phyloP scores from a whole-genome alignment of 805 yeast species.

The Starmerella riodocensis region DNA sequence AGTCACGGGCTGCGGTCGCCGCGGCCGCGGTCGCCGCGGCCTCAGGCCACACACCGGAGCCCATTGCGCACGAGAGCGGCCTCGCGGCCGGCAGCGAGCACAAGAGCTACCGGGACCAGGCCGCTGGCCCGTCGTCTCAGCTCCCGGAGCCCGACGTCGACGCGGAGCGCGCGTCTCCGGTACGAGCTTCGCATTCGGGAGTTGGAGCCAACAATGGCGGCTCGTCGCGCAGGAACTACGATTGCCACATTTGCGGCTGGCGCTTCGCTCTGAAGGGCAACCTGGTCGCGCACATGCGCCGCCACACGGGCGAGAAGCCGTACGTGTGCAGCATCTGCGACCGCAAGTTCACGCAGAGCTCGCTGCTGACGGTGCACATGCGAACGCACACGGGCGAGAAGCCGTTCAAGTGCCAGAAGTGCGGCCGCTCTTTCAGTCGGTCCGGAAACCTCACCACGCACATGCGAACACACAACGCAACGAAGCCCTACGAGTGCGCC shows the following conservation, averaged over 20 bases:
- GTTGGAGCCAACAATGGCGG: too few species aligned
- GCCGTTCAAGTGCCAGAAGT: slow-evolving; percentile 66
- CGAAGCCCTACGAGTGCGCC: slow-evolving; percentile 74
- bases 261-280: slow-evolving; percentile 66
- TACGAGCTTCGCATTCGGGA: too few species aligned
- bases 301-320: slow-evolving; percentile 89
- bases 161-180: too few species aligned
- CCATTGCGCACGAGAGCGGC: not conserved
- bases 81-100: too few species aligned
- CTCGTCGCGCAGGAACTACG: slow-evolving; percentile 16
- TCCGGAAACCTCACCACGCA: slow-evolving; percentile 81
- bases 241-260: slow-evolving; percentile 57
- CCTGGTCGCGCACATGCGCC: slow-evolving; percentile 68
- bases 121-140: too few species aligned
- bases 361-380: slow-evolving; percentile 71
- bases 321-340: slow-evolving; percentile 59
- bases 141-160: too few species aligned
- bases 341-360: slow-evolving; percentile 69
- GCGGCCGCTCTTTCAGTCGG: slow-evolving; percentile 80
- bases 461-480: slow-evolving; percentile 53
- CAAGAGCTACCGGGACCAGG: too few species aligned
- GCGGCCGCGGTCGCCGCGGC: not conserved
- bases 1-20: too few species aligned
- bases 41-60: not conserved
- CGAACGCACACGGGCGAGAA: slow-evolving; percentile 86